These are phyloP conservation scores for Marasmius tenuissimus DNA, from an alignment of 1,284 basidiomycete species.

Conservation along the genomic window DNA sequence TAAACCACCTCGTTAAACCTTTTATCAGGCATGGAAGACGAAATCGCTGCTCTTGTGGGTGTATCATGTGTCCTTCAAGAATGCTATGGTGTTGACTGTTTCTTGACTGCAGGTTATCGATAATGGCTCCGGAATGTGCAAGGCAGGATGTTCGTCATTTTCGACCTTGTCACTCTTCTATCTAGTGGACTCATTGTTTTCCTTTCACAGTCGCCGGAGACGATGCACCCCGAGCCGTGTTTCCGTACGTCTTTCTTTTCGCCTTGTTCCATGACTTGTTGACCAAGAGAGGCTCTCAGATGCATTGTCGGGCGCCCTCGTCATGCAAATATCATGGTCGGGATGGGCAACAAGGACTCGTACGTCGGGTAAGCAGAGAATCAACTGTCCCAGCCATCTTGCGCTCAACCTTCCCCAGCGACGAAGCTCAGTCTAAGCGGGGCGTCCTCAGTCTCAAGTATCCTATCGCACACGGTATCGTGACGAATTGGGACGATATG, in stretches of 20 bases:
- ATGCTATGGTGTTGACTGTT: background rate
- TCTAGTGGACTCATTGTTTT: background rate
- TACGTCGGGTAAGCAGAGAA: constrained; percentile 7
- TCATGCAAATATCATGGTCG: constrained; percentile 9
- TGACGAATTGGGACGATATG: constrained; percentile 17
- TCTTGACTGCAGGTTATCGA: constrained; percentile 10
- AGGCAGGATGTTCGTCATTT: constrained; percentile 8
- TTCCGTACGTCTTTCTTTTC: constrained; percentile 5
- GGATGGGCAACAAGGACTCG: constrained; percentile 13
- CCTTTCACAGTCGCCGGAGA: constrained; percentile 10
- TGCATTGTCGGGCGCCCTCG: constrained; percentile 12
- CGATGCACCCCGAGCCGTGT: constrained; percentile 12
- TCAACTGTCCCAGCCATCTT: background rate
- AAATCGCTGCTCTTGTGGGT: constrained; percentile 8
- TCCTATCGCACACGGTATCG: constrained; percentile 13
- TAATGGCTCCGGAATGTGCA: constrained; percentile 17
- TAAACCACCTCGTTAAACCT: too few relatives aligned
- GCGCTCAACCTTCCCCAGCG: background rate
- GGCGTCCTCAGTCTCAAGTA: constrained; percentile 13
- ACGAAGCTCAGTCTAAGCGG: constrained; percentile 13
- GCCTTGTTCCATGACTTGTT: background rate
- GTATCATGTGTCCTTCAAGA: background rate
- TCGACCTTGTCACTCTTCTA: background rate
- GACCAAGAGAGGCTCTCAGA: background rate
- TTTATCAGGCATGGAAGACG: constrained; percentile 8